A percentile compares a stretch with the other conserved stretches of the same genome.
Conservation (phyloP, 1,284 basidiomycete species). For the Agaricales sp. region DNA sequence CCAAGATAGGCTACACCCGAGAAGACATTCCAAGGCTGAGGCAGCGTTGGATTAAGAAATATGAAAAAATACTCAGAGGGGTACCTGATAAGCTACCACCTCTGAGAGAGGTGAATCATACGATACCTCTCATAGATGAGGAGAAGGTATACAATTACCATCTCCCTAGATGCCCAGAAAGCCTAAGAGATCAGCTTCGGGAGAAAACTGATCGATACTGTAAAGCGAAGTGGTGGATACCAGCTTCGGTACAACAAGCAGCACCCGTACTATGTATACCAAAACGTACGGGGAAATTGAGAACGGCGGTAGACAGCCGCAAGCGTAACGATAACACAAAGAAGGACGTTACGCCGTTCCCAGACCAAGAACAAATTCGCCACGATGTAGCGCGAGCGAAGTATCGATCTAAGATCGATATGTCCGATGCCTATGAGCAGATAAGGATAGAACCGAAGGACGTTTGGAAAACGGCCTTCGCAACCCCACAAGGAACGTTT, state of each 20-base stretch:
- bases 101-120: slow-evolving; percentile 16
- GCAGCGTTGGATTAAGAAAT: slow-evolving; percentile 11
- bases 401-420: slow-evolving; percentile 14
- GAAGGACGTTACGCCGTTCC: slow-evolving; percentile 13
- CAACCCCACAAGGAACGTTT: slow-evolving; percentile 15
- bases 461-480: slow-evolving; percentile 10
- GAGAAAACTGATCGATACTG: slow-evolving; percentile 17
- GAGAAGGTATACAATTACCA: slow-evolving; percentile 14
- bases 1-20: slow-evolving; percentile 5
- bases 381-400: slow-evolving; percentile 10
- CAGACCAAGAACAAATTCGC: slow-evolving; percentile 15
- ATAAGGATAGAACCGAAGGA: slow-evolving; percentile 8
- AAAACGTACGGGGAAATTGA: slow-evolving; percentile 16
- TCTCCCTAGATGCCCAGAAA: slow-evolving; percentile 16
- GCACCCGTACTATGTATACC: slow-evolving; percentile 18
- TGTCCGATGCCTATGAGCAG: slow-evolving; percentile 18
- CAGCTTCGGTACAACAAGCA: slow-evolving; percentile 11
- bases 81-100: slow-evolving; percentile 15
- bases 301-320: slow-evolving; percentile 15
- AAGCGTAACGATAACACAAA: slow-evolving; percentile 13
- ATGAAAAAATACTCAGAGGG: slow-evolving; percentile 12
- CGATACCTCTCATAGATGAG: slow-evolving; percentile 16
- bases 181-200: slow-evolving; percentile 11
- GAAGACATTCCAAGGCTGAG: slow-evolving; percentile 12
- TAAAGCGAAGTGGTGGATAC: slow-evolving; percentile 17